These are phyloP conservation scores for Xylaria arbuscula DNA, from an alignment of 2,329 filamentous ascomycete genomes.

Conservation along the genomic window DNA sequence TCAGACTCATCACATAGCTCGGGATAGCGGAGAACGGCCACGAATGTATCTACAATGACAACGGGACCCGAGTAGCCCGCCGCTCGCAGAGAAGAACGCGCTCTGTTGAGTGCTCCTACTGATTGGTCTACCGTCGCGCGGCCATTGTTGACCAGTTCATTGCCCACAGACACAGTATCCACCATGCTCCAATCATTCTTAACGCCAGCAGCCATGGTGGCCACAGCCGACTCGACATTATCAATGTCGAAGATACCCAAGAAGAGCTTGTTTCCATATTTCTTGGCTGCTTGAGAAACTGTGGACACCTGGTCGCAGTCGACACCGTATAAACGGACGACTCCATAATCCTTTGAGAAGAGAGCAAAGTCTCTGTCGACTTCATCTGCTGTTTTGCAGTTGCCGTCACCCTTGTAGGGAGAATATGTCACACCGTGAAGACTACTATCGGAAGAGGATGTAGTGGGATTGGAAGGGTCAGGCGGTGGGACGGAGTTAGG, in stretches of 20 bases:
- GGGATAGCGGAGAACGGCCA: conserved; percentile 72
- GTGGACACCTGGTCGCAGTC: conserved; percentile 79
- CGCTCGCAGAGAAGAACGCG: conserved; percentile 66
- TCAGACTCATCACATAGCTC: conserved; percentile 78
- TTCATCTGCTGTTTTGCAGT: conserved; percentile 74
- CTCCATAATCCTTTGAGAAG: conserved; percentile 64
- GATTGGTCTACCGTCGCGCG: conserved; percentile 65
- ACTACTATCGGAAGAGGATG: conserved; percentile 32
- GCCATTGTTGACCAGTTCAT: conserved; percentile 80
- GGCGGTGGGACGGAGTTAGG: conserved; percentile 21
- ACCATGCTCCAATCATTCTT: conserved; percentile 74
- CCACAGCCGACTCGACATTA: conserved; percentile 66
- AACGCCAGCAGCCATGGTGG: conserved; percentile 69
- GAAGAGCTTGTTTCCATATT: conserved; percentile 76
- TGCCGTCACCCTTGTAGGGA: conserved; percentile 61
- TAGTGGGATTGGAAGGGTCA: conserved; percentile 32
- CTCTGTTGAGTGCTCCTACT: conserved; percentile 66
- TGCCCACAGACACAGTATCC: conserved; percentile 80
- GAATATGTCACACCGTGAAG: conserved; percentile 61
- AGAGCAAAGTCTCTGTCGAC: conserved; percentile 72
- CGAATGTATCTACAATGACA: conserved; percentile 83
- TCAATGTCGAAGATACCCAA: conserved; percentile 77
- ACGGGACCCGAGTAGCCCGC: conserved; percentile 78
- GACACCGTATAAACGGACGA: conserved; percentile 81
- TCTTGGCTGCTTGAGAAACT: conserved; percentile 70